Base-by-base conservation (phyloP, 495 filamentous ascomycete species). In the Choiromyces venosus region DNA sequence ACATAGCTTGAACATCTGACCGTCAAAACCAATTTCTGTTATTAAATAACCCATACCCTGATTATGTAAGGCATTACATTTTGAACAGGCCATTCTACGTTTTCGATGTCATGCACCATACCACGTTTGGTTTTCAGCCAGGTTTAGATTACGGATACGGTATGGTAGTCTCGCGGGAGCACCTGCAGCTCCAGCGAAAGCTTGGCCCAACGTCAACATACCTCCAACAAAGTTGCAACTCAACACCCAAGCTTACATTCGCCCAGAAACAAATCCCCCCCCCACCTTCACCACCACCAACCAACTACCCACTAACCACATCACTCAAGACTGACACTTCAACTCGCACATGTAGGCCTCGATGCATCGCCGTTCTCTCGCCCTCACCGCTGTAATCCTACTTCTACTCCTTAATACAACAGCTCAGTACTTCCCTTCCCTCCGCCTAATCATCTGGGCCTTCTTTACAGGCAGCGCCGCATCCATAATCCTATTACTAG, bases 391-490 rank as follows among this genome's bases (percentile, higher is more conserved):
- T 65, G 16, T 78, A 25, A 12, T 73, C 2, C 37, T 77, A 9
- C 44, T 72, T 37, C 37, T 79, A 29, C 67, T 65, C 37, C 56
- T 78, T 33, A 77, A 78, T 64, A 38, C 73, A 33, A 52, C 40
- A 29, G 73, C 76, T 21, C 68, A 68, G 52, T 79, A 71, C 71
- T 66, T 81, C 37, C 79, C 79, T 21, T 65, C 76, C 12, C 66
- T 81, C 37, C 80, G 80, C 29, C 66, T 77, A 25, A 74, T 81
- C 65, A 69, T 81, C 56, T 81, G 79, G 79, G 77, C 79, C 21
- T 81, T 81, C 73, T 77, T 79, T 68, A 37, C 76, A 12, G 80
- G 80, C 35, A 64, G 40, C n/a, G 52, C 18, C n/a, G 25, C 68
- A 19, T 67, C 74, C 25, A 36, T 79, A 8, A 61, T 77, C 56